phyloP scores from a whole-genome alignment of 2,329 filamentous ascomycete genomes.

The Fusarium sp. region DNA sequence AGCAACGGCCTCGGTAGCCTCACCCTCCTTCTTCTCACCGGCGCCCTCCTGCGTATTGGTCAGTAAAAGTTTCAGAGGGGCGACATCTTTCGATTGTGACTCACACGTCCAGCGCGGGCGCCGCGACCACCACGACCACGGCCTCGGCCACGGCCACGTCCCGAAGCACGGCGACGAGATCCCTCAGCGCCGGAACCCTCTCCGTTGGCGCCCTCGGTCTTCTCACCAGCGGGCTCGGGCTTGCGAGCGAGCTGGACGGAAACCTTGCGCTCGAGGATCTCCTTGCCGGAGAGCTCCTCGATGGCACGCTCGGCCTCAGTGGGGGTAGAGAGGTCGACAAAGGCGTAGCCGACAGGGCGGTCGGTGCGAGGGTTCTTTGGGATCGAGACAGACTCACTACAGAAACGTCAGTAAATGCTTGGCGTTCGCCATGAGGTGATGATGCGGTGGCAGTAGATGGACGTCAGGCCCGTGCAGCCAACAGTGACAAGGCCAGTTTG shows the following conservation, averaged over 20 bases:
- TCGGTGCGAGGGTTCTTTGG: conserved; percentile 99
- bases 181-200: conserved; percentile 79
- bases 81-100: conserved; percentile 27
- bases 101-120: conserved; percentile 67
- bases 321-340: conserved; percentile 96
- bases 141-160: conserved; percentile 75
- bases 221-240: conserved; percentile 87
- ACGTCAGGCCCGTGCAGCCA: background rate
- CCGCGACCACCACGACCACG: conserved; percentile 75
- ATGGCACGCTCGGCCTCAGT: conserved; percentile 96
- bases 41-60: conserved; percentile 46
- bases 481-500: background rate
- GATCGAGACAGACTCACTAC: conserved; percentile 97
- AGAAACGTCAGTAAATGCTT: conserved; percentile 43
- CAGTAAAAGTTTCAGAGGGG: conserved; percentile 4
- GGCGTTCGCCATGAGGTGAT: background rate
- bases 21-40: conserved; percentile 62
- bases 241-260: conserved; percentile 98
- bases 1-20: conserved; percentile 52
- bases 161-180: conserved; percentile 71
- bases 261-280: conserved; percentile 98
- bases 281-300: conserved; percentile 93
- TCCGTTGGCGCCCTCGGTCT: conserved; percentile 78
- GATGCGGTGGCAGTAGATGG: background rate
- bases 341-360: conserved; percentile 98